Evolutionary conservation across 331 rosid genomes (phyloP), one percentile per base, ranked within the genome.

Genomic region (Acacia pycnantha): DNA sequence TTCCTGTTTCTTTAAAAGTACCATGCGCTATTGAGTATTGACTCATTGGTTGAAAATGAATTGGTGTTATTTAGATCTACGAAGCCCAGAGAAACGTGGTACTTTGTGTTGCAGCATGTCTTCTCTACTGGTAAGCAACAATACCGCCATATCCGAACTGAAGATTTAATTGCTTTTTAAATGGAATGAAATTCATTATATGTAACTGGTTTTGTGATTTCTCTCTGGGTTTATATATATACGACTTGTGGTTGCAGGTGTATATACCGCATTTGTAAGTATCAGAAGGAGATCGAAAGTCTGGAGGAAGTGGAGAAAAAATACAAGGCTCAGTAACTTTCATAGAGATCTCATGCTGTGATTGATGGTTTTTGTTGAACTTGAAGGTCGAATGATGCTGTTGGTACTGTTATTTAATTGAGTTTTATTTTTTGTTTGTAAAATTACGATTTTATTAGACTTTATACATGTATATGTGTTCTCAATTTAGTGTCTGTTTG

Each of bases 11-110:
- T 56, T 37, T 37, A 33, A 53, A 56, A 11, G 64, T 31, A 1
- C 6, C 59, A 8, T 56, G 7, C 2, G 16, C 11, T 22, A 50
- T 41, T 16, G 21, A 43, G 44, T 43, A 33, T 41, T 26, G 29
- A 61, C 59, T 61, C 11, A 24, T 61, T 59, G 59, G 66, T 40
- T 26, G 24, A 65, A 31, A 24, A 44, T 33, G 4, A 68, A 68
- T 7, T 74, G 79, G 31, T 80, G 50, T 67, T 65, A 22, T 58
- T 67, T 87, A 92, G 97, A 87, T 83, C 81, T 90, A 88, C 87
- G 90, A 92, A 83, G 92, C 97, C 85, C 94, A 92, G 80, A 81
- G 92, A 90, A 92, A 92, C 50, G 91, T 84, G 58, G 74, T 92
- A 82, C 87, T 92, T 12, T 92, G 94, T 76, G 76, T 77, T 77